Percentiles rank a stretch among this genome's conserved stretches.
Conservation (phyloP, 2,329 filamentous ascomycete genomes). For the Fusarium bulbicola region DNA sequence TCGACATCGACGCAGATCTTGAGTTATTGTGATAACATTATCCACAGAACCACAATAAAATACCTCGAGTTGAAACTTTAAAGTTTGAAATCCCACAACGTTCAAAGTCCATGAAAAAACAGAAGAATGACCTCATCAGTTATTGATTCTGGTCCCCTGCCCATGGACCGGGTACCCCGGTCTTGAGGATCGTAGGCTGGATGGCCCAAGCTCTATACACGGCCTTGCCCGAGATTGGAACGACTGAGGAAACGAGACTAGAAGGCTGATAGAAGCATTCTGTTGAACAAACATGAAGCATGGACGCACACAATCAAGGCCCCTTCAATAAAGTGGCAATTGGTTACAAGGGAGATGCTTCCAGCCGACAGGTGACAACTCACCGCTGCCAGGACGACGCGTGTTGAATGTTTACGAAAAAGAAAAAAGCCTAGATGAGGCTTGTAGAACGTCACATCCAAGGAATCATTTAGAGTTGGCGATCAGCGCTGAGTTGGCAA, state of each 20-base stretch:
- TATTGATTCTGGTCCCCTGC: slow-evolving; percentile 9
- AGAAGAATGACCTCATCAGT: slow-evolving; percentile 37
- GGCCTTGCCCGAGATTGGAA: slow-evolving; percentile 35
- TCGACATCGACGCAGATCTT: neutral
- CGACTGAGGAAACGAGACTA: slow-evolving; percentile 20
- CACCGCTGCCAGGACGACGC: slow-evolving; percentile 12
- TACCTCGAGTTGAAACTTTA: neutral
- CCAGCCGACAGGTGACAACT: slow-evolving; percentile 2
- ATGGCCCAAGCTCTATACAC: slow-evolving; percentile 22
- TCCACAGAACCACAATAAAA: neutral
- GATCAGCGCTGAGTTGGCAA: slow-evolving; percentile 34
- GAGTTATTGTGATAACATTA: neutral
- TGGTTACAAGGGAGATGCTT: slow-evolving; percentile 18
- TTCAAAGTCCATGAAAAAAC: slow-evolving; percentile 7
- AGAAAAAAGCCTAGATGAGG: neutral
- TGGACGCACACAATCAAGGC: slow-evolving; percentile 9
- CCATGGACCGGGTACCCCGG: slow-evolving; percentile 25
- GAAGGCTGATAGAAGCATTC: slow-evolving; percentile 28
- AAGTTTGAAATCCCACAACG: slow-evolving; percentile 8
- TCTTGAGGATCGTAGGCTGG: slow-evolving; percentile 11
- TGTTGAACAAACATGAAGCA: slow-evolving; percentile 3
- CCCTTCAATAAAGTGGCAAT: neutral
- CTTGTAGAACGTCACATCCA: slow-evolving; percentile 1
- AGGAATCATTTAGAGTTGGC: slow-evolving; percentile 15
- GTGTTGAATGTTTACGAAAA: slow-evolving; percentile 13